These are phyloP conservation scores for Grigorovia yakushimaensis DNA, from an alignment of 805 yeast species.

Conservation along the genomic window DNA sequence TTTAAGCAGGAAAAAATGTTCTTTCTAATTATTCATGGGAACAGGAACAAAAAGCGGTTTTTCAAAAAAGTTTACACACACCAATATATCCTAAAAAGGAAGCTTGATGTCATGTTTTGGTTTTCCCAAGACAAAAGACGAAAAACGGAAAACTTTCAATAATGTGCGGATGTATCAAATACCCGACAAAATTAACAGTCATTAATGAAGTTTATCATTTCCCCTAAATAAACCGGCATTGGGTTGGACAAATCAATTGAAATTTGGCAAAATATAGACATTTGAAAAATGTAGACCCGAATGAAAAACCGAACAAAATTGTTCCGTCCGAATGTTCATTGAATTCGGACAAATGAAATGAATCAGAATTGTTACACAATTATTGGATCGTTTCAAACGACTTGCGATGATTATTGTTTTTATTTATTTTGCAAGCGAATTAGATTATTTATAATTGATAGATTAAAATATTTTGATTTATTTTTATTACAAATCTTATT, in stretches of 20 bases:
- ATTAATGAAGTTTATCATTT: no score
- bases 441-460: no score
- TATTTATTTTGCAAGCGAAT: not conserved
- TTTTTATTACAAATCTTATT: not conserved
- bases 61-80: no score
- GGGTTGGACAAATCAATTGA: not conserved
- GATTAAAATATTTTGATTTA: no score
- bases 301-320: not conserved
- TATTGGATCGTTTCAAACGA: not conserved
- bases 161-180: not conserved
- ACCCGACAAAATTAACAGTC: not conserved
- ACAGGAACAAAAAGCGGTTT: not conserved
- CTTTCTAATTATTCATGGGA: not conserved
- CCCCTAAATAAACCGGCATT: not conserved
- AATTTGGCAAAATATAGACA: not conserved
- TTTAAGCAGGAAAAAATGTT: not conserved
- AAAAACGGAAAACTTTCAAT: no score
- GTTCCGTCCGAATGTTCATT: not conserved
- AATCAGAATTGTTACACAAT: not conserved
- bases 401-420: not conserved
- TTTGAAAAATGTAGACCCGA: no score
- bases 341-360: not conserved
- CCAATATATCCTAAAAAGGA: not conserved
- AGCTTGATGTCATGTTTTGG: not conserved
- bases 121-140: not conserved